Evolutionary conservation across 2,329 filamentous ascomycete genomes (phyloP).

Genomic region (Trichophyton schoenleinii): DNA sequence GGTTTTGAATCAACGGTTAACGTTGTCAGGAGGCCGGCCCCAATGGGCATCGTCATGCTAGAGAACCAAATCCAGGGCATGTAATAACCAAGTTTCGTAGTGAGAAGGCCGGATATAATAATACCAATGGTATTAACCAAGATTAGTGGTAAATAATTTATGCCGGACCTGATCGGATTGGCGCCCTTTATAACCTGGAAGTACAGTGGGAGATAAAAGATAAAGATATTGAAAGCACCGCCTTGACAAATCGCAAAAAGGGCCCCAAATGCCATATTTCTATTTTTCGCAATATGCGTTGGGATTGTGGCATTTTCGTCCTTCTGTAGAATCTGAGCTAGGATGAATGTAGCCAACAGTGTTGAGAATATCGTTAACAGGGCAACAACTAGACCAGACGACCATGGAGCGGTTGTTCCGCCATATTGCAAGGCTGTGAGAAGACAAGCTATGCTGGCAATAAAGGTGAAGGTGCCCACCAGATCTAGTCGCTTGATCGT

Average conservation of each 20-base stretch:
- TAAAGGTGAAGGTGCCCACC: constrained; percentile 34
- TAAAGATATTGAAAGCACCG: constrained; percentile 17
- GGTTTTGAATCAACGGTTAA: constrained; percentile 16
- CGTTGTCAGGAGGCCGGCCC: constrained; percentile 25
- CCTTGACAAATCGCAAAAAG: constrained; percentile 17
- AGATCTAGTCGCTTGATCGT: constrained; percentile 28
- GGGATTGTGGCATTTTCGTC: constrained; percentile 28
- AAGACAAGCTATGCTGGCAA: constrained; percentile 31
- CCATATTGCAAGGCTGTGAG: constrained; percentile 40
- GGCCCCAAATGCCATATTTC: constrained; percentile 20
- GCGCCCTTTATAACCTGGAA: constrained; percentile 26
- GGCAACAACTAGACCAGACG: constrained; percentile 33
- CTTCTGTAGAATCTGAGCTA: constrained; percentile 19
- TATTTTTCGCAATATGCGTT: constrained; percentile 21
- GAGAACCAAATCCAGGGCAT: constrained; percentile 25
- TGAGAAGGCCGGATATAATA: constrained; percentile 24
- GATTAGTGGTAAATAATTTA: constrained; percentile 19
- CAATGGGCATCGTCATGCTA: constrained; percentile 23
- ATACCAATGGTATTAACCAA: constrained; percentile 16
- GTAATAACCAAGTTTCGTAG: constrained; percentile 24
- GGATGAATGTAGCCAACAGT: constrained; percentile 32
- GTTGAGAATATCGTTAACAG: constrained; percentile 39
- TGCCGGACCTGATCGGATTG: constrained; percentile 18
- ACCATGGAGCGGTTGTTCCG: constrained; percentile 35
- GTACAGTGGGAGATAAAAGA: constrained; percentile 26